phyloP scores from a whole-genome alignment of 2,329 filamentous ascomycete genomes.

The Dichotomopilus funicola region DNA sequence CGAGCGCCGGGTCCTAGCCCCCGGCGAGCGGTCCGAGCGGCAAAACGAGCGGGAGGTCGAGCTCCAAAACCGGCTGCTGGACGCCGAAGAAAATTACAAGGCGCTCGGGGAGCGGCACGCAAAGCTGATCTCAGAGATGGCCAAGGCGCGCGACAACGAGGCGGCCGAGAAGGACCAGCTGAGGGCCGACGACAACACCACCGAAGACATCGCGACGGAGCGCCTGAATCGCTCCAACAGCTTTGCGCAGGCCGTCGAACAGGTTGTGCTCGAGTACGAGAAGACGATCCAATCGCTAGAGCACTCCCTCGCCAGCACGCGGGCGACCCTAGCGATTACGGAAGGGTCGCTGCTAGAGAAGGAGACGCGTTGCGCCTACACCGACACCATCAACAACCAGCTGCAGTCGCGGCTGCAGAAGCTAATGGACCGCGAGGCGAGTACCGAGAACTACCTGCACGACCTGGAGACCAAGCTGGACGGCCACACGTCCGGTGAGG shows the following conservation, averaged over 20 bases:
- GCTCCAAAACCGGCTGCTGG: conserved; percentile 86
- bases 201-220: conserved; percentile 75
- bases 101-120: conserved; percentile 87
- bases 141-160: conserved; percentile 71
- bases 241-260: conserved; percentile 91
- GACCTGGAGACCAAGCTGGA: conserved; percentile 88
- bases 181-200: conserved; percentile 42
- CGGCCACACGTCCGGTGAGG: conserved; percentile 82
- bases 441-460: conserved; percentile 86
- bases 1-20: conserved; percentile 46
- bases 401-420: conserved; percentile 88
- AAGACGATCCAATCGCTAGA: conserved; percentile 96
- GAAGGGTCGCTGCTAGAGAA: conserved; percentile 86
- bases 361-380: conserved; percentile 87
- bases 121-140: conserved; percentile 90
- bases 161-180: conserved; percentile 46
- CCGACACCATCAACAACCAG: conserved; percentile 87
- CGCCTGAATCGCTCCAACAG: conserved; percentile 90
- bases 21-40: conserved; percentile 69
- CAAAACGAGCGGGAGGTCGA: conserved; percentile 81
- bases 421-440: conserved; percentile 81
- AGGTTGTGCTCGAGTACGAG: conserved; percentile 94
- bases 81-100: conserved; percentile 90
- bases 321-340: conserved; percentile 72
- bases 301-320: conserved; percentile 81